Evolutionary conservation across 2,329 filamentous ascomycete species (phyloP), one percentile per base, ranked within the genome.

Genomic region (Juglanconis juglandina): DNA sequence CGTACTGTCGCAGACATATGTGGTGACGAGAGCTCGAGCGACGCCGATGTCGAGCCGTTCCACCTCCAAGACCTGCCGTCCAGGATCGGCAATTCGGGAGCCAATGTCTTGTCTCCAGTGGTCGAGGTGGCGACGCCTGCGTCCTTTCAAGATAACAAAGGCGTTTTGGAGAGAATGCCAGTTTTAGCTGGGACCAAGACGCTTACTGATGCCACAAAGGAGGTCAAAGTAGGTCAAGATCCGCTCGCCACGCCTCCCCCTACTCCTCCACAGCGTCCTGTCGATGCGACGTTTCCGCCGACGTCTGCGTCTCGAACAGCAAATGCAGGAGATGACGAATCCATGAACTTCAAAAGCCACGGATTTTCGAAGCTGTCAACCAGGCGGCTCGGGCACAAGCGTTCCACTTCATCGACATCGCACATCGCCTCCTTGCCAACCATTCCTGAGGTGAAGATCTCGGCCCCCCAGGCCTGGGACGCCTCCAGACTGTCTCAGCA

Each of bases 41-140:
- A 61, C 17, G 44, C 41, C 46, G 51, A 51, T 11, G 37, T 77
- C 5, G 81, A 82, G 57, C 77, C 81, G 3, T 82, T 83, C 59
- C 76, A 81, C 62, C 73, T 82, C 7, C 76, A 83, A 39, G 76
- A 78, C 39, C 68, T 83, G 13, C 72, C 77, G n/a, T 70, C 70
- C 35, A 72, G 75, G 41, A 77, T 79, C 53, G 74, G 74, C 51
- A 75, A 75, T 4, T 71, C 74, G n/a, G 67, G 72, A n/a, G 59
- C 71, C 6, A 68, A 68, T 3, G 62, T 69, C 3, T 65, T 70
- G 8, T 67, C 70, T 5, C 68, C 68, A 9, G 64, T 66, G 30
- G 69, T 69, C 9, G 71, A 72, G 34, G 68, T 66, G 47, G 64
- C 66, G 37, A 68, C 69, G 8, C 65, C 68, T 5, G 63, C 65